Evolutionary conservation across 73 alveolate species (phyloP), one percentile per base, ranked within the genome.

Genomic region (Breviolum minutum): DNA sequence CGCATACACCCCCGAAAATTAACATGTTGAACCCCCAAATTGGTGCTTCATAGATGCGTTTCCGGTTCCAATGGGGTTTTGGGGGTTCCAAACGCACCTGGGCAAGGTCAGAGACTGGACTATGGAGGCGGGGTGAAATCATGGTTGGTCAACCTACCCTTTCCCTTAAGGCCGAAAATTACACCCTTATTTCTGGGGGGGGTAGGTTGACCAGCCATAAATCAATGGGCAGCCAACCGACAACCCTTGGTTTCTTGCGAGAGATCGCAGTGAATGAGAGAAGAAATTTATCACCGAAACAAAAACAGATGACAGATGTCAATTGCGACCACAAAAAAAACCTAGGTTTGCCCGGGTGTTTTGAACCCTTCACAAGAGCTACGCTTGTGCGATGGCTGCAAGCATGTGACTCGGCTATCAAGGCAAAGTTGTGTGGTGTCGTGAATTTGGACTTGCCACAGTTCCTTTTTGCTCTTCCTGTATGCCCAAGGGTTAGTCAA

Each of bases 341-440:
- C 27, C 27, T 68, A 92, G 98, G 98, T 61, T 22, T 54, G 91
- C 26, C 98, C 90, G 8, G 90, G 98, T 27, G 24, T 92, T 27
- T 30, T 92, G 77, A 81, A 64, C 80, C 64, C 98, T 20, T 16
- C 16, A 66, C 86, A 54, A 24, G 69, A 92, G 66, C 81, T 92
- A 63, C 98, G 98, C 16, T 27, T 66, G 14, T 92, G 98, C 19
- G 98, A 92, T 63, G 98, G 98, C 8, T 92, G 98, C 98, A 92
- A 74, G 98, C 98, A 92, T 76, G 98, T n/a, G 54, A 40, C 54
- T 64, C 16, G 63, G 87, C 11, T 22, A 61, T 76, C 88, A 24
- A 6, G 19, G 86, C 63, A 8, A 8, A 8, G 86, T 20, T 76
- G 22, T 13, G 74, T 17, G 17, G 74, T 13, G 86, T 19, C 7